These are phyloP conservation scores for Entomortierella beljakovae DNA, from an alignment of 192 early-diverging fungal genomes.

Conservation along the genomic window DNA sequence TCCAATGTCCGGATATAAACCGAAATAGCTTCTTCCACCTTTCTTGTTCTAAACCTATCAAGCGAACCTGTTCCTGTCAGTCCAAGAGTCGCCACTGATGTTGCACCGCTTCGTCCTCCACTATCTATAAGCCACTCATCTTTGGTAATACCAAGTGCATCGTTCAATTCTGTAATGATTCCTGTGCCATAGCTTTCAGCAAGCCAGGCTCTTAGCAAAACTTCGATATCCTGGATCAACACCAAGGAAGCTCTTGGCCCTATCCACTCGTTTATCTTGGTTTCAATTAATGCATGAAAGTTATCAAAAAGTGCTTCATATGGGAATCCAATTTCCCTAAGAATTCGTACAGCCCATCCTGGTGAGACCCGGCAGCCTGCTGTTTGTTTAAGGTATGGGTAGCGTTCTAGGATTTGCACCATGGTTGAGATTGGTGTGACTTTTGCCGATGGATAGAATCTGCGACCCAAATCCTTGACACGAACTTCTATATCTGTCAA, in stretches of 20 bases:
- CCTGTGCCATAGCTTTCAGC: conserved; percentile 30
- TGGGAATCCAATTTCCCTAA: conserved; percentile 47
- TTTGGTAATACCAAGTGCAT: conserved; percentile 29
- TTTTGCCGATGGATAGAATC: conserved; percentile 50
- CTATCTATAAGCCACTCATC: conserved; percentile 23
- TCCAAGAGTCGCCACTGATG: conserved; percentile 7
- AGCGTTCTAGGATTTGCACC: conserved; percentile 47
- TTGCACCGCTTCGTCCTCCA: conserved; percentile 6
- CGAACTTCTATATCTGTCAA: conserved; percentile 47
- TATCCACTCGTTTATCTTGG: conserved; percentile 47
- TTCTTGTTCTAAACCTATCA: conserved; percentile 38
- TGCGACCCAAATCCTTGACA: conserved; percentile 39
- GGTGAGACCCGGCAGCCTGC: conserved; percentile 20
- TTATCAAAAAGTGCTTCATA: conserved; percentile 49
- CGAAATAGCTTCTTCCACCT: conserved; percentile 33
- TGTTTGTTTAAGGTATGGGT: conserved; percentile 45
- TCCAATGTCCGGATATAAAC: conserved; percentile 43
- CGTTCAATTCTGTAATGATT: conserved; percentile 32
- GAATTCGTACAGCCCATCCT: conserved; percentile 47
- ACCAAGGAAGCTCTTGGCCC: conserved; percentile 35
- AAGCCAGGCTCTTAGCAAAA: conserved; percentile 42
- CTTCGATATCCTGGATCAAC: conserved; percentile 50
- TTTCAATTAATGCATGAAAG: conserved; percentile 46
- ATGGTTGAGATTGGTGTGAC: conserved; percentile 36
- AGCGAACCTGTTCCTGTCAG: conserved; percentile 19